Conservation (phyloP, 345 rosid genomes). For the Heritiera fomes region DNA sequence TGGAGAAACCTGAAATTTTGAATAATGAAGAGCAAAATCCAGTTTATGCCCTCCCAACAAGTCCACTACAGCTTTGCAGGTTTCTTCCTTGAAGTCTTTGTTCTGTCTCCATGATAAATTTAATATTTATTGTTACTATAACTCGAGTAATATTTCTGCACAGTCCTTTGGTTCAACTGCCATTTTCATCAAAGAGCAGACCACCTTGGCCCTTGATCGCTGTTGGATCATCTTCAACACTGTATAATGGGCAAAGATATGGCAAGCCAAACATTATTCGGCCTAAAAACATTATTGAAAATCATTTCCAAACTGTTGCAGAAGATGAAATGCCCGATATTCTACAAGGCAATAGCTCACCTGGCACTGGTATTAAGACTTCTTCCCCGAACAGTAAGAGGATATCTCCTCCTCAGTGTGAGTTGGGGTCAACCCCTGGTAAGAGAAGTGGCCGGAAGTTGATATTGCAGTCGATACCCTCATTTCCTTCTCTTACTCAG, state of each 20-base stretch:
- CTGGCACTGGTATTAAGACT: conserved; percentile 51
- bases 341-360: conserved; percentile 48
- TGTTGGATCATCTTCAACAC: conserved; percentile 43
- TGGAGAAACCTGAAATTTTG: conserved; percentile 43
- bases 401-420: conserved; percentile 78
- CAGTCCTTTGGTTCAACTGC: conserved; percentile 69
- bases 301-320: conserved; percentile 40
- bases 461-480: conserved; percentile 88
- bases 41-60: conserved; percentile 55
- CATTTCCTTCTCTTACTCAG: conserved; percentile 92
- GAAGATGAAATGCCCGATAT: conserved; percentile 73
- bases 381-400: conserved; percentile 93
- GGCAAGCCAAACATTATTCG: conserved; percentile 46
- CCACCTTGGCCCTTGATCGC: conserved; percentile 59
- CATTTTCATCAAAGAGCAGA: conserved; percentile 65
- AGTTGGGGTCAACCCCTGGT: conserved; percentile 60
- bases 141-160: not conserved
- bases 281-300: conserved; percentile 47
- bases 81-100: conserved; percentile 20
- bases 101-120: not conserved
- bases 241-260: conserved; percentile 33
- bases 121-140: not conserved
- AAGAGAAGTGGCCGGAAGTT: conserved; percentile 78
- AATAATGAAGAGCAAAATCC: conserved; percentile 60
- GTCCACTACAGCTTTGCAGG: conserved; percentile 81